Base-by-base conservation (phyloP, 139 green algal species). In the Haematococcus sp. region DNA sequence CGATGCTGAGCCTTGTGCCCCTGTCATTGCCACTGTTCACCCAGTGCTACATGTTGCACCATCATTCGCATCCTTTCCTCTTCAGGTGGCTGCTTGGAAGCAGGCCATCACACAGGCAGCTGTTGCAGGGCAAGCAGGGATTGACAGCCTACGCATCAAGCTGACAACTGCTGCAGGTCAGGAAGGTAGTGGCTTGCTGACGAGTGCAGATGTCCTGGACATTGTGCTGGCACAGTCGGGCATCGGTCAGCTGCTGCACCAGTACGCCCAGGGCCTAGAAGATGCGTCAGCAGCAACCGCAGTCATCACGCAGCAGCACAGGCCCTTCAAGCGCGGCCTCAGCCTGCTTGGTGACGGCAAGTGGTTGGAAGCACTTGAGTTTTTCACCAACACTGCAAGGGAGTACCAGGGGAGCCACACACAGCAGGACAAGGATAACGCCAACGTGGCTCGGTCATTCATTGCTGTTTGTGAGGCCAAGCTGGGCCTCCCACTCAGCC, bases 351-450 rank as follows among this genome's bases (percentile, higher is more conserved):
- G 60, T 2, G 60, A 80, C 1, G 22, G 27, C 49, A 75, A 80
- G 25, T 82, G 74, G 76, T 27, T 82, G 2, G 70, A 79, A 25
- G 81, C 81, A 0, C 49, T 77, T 16, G 60, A 70, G 0, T 73
- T 67, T 33, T 82, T 83, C 40, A 54, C 11, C 16, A n/a, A 19
- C 40, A 49, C 40, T 49, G 40, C 40, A n/a, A n/a, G n/a, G n/a
- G n/a, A n/a, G n/a, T n/a, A n/a, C 63, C 74, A 28, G 23, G 25
- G 34, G 28, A 4, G 20, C 19, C 49, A 27, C 15, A 34, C 19
- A 27, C 33, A 44, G 25, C 68, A 59, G 56, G 20, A 70, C 59
- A 60, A 44, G 59, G 31, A 23, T 28, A 20, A 9, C 4, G 32
- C 23, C 11, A 67, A 19, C 20, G 54, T 68, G 0, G n/a, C 32